Evolutionary conservation across 1,139 yeast species (phyloP).

Genomic region (Saccharomyces hybrid): DNA sequence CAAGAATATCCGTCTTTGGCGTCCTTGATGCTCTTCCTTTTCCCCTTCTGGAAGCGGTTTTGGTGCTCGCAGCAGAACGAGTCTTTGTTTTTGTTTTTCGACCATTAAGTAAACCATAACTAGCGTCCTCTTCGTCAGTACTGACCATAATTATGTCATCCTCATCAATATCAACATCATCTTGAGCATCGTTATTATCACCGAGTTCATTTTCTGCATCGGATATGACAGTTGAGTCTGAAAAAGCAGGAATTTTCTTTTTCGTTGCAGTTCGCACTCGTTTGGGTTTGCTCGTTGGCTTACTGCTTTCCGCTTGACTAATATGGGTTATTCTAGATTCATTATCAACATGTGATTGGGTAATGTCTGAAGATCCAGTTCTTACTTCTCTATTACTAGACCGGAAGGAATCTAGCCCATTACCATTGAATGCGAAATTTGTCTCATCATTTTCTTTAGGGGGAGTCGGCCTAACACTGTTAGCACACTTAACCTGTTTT

Average conservation of each 20-base stretch:
- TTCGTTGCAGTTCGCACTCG: background rate
- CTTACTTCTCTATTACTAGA: background rate
- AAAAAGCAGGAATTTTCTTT: conserved; percentile 5
- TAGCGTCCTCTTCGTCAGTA: conserved; percentile 6
- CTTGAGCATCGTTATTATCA: conserved; percentile 7
- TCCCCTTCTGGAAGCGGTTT: background rate
- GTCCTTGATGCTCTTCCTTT: conserved; percentile 11
- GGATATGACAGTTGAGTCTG: conserved; percentile 10
- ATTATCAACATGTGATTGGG: background rate
- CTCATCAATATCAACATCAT: conserved; percentile 5
- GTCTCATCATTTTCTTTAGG: background rate
- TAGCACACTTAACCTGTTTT: conserved; percentile 25
- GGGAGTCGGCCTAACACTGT: conserved; percentile 5
- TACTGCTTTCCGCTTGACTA: conserved; percentile 1
- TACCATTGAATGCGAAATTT: background rate
- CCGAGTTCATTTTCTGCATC: conserved; percentile 10
- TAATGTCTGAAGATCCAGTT: background rate
- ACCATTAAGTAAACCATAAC: conserved; percentile 1
- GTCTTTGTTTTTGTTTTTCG: conserved; percentile 2
- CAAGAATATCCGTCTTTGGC: conserved; percentile 26
- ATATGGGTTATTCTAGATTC: conserved; percentile 1
- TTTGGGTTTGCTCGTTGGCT: conserved; percentile 1
- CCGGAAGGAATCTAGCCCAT: background rate
- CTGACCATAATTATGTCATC: conserved; percentile 7
- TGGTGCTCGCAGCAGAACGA: background rate